Percentiles rank a stretch among this genome's conserved stretches.
Evolutionary conservation across 495 filamentous ascomycete genomes (phyloP).

Genomic region (Halenospora varia): DNA sequence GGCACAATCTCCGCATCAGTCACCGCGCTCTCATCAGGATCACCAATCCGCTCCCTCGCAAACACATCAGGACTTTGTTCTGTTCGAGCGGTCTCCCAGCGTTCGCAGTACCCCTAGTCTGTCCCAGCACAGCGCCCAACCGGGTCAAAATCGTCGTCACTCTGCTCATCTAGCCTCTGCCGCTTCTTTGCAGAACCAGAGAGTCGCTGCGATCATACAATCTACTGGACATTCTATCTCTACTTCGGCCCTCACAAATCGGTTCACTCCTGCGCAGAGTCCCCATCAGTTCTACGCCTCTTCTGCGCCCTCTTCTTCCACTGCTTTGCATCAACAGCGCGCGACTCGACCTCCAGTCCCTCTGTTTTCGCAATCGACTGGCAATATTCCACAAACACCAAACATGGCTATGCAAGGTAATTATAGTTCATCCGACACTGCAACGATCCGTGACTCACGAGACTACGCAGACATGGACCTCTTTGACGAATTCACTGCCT

Average conservation of each 20-base stretch:
- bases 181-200: conserved; percentile 45
- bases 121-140: conserved; percentile 35
- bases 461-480: conserved; percentile 42
- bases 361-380: conserved; percentile 45
- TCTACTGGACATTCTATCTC: conserved; percentile 52
- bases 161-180: conserved; percentile 35
- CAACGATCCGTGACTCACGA: conserved; percentile 25
- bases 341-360: conserved; percentile 46
- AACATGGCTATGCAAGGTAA: conserved; percentile 42
- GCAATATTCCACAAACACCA: conserved; percentile 35
- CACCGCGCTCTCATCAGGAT: conserved; percentile 26
- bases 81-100: conserved; percentile 31
- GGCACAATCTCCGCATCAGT: conserved; percentile 48
- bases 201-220: conserved; percentile 56
- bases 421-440: conserved; percentile 23
- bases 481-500: conserved; percentile 40
- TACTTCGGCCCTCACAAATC: conserved; percentile 54
- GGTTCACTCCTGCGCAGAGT: conserved; percentile 45
- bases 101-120: conserved; percentile 42
- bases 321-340: conserved; percentile 42
- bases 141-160: conserved; percentile 36
- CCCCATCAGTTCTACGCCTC: conserved; percentile 48
- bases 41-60: conserved; percentile 27
- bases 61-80: conserved; percentile 36
- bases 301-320: conserved; percentile 43